Evolutionary conservation across 2,329 filamentous ascomycete species (phyloP), one percentile per base, ranked within the genome.

Genomic region (Gliomastix tumulicola): DNA sequence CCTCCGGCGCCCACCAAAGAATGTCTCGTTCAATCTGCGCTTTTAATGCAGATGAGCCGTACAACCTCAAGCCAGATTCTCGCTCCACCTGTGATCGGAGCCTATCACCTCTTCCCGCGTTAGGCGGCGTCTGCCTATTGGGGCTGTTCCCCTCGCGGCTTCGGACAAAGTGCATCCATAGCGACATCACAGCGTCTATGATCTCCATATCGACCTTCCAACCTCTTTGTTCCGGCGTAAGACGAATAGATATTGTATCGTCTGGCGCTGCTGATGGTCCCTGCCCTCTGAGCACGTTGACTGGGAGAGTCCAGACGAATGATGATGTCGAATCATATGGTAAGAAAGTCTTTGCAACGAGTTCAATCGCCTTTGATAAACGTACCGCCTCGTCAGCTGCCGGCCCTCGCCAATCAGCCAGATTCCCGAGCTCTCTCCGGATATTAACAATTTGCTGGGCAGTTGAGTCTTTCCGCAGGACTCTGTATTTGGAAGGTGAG

Each of bases 361-460:
- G 21, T 32, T 52, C 47, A 20, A 53, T 50, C 3, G 49, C 40
- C n/a, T 35, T 35, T 19, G 43, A 34, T 10, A 49, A 33, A 18
- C 12, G 3, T 6, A 46, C 15, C 5, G 45, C 41, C 16, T 41
- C 39, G 10, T 16, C 25, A 11, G 37, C 45, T 21, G 44, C 43
- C 9, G 46, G 46, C 3, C 48, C 45, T 15, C 11, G 44, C 48
- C 48, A 51, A 16, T 38, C 32, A 16, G 41, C 44, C 6, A 49
- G 48, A 11, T 36, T 16, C 4, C 45, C 48, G n/a, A 52, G 35
- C 28, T 42, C 33, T 37, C 39, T 37, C 18, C 47, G 22, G 28
- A 44, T 41, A 16, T 11, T 41, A 40, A 50, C 40, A 2, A 44
- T 30, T 13, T 9, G 25, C 6, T 49, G 41, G 8, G 43, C 39